phyloP scores from a whole-genome alignment of 2,329 filamentous ascomycete species.

The Podosphaera leucotricha region DNA sequence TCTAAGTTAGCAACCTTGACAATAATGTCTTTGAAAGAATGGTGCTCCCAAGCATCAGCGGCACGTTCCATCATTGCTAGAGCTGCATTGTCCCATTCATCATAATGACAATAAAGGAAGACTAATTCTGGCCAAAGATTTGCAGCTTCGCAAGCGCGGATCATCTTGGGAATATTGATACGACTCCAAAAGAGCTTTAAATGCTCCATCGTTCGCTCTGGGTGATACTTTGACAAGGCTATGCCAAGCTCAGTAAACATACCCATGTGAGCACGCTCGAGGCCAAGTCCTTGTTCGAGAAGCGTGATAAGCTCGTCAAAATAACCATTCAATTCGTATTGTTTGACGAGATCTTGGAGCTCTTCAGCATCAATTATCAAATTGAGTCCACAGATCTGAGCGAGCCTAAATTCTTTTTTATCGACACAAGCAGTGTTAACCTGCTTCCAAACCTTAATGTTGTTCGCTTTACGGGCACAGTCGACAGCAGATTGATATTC shows the following conservation, averaged over 20 bases:
- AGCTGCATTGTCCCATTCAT: constrained; percentile 93
- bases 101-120: constrained; percentile 95
- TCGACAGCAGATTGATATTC: constrained; percentile 97
- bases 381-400: constrained; percentile 96
- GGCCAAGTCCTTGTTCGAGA: constrained; percentile 79
- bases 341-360: constrained; percentile 72
- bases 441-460: constrained; percentile 97
- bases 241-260: constrained; percentile 91
- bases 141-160: constrained; percentile 76
- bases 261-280: constrained; percentile 66
- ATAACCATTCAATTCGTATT: constrained; percentile 92
- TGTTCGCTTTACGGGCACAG: constrained; percentile 95
- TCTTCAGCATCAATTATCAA: constrained; percentile 95
- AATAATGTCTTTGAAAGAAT: constrained; percentile 97
- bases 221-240: constrained; percentile 81
- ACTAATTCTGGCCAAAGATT: constrained; percentile 95
- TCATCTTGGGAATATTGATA: constrained; percentile 96
- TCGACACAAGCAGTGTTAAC: constrained; percentile 88
- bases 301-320: constrained; percentile 94
- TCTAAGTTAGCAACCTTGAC: constrained; percentile 96
- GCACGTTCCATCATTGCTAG: constrained; percentile 95
- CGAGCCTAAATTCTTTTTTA: constrained; percentile 97
- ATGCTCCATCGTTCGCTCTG: constrained; percentile 93
- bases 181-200: constrained; percentile 95
- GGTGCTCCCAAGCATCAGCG: constrained; percentile 95